Percentiles rank a stretch among this genome's conserved stretches.
phyloP scores from a whole-genome alignment of 768 basidiomycete genomes.

The Phlebiopsis flavidoalba region DNA sequence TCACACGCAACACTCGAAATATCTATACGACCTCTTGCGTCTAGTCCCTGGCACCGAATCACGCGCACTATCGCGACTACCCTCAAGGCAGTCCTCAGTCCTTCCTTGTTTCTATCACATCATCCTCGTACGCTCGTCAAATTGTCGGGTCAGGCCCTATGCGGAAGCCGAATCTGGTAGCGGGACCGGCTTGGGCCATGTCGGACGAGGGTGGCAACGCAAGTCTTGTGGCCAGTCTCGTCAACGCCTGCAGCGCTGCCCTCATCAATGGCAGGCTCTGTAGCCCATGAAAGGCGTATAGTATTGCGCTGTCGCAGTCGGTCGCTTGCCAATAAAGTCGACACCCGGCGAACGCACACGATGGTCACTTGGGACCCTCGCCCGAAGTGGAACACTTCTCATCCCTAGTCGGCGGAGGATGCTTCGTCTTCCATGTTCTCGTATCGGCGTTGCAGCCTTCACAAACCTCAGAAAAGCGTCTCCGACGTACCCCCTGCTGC shows the following conservation, averaged over 20 bases:
- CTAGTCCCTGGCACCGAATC: slow-evolving; percentile 58
- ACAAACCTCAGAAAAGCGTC: slow-evolving; percentile 5
- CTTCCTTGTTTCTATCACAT: slow-evolving; percentile 58
- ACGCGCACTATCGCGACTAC: slow-evolving; percentile 53
- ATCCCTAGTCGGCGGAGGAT: slow-evolving; percentile 41
- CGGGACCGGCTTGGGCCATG: too few relatives aligned
- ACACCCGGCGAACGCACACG: slow-evolving; percentile 13
- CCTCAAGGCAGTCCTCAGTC: slow-evolving; percentile 53
- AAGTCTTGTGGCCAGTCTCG: slow-evolving; percentile 52
- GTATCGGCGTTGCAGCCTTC: slow-evolving; percentile 25
- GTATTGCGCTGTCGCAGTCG: slow-evolving; percentile 64
- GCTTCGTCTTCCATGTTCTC: slow-evolving; percentile 65
- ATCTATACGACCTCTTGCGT: slow-evolving; percentile 60
- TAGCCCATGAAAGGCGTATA: slow-evolving; percentile 75
- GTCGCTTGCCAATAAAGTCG: slow-evolving; percentile 22
- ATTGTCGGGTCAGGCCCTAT: slow-evolving; percentile 44
- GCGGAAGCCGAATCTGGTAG: too few relatives aligned
- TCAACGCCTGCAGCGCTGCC: slow-evolving; percentile 68
- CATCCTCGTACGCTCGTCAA: slow-evolving; percentile 73
- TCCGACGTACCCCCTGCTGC: slow-evolving; percentile 11
- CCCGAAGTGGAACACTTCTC: slow-evolving; percentile 37
- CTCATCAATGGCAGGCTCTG: slow-evolving; percentile 62
- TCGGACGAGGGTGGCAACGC: slow-evolving; percentile 26
- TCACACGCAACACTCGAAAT: slow-evolving; percentile 76
- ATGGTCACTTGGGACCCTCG: slow-evolving; percentile 54